Base-by-base conservation (phyloP, 2,329 filamentous ascomycete genomes). In the Colletotrichum tropicale region DNA sequence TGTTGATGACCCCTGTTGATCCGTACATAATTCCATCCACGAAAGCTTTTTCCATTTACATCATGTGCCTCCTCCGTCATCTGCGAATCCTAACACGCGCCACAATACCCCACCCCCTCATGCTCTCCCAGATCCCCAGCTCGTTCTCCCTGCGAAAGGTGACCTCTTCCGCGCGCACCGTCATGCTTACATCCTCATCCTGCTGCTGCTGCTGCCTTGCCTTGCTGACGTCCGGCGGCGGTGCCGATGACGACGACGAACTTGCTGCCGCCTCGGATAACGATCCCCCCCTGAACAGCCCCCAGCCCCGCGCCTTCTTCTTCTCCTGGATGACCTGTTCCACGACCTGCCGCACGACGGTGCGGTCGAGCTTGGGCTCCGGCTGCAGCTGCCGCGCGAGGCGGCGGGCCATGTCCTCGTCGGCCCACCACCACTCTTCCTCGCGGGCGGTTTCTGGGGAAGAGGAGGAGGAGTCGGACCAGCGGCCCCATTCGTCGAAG, bases 111-210 rank as follows among this genome's bases (percentile, higher is more conserved):
- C 86, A 91, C 3, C 89, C 89, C 3, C 84, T 86, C 76, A 82
- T 82, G 36, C 87, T 88, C 79, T 91, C 89, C 85, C 86, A 88
- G 2, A 91, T 81, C 0, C 89, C 89, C 79, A 91, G 83, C 16
- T 86, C 87, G 26, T 89, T 91, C 80, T 90, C 86, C 61, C 80
- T 80, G n/a, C 89, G 80, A 72, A 91, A 90, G 0, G 88, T 87
- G 3, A 89, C 85, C 77, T 90, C 86, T 65, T 90, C 85, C 0
- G 87, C 86, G 30, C 80, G 80, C 4, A 86, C 85, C 4, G 78
- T 81, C 85, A 90, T 88, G 6, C 77, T 81, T 1, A 86, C 83
- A 8, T 80, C 78, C 2, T 80, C 77, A 8, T 80, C 62, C 8
- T 52, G 64, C n/a, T 18, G 5, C 26, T 4, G 56, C 58, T 58